A percentile compares a stretch with the other conserved stretches of the same genome.
These are phyloP conservation scores for Anethum foeniculum DNA, from an alignment of 140 eudicot genomes.

Conservation along the genomic window DNA sequence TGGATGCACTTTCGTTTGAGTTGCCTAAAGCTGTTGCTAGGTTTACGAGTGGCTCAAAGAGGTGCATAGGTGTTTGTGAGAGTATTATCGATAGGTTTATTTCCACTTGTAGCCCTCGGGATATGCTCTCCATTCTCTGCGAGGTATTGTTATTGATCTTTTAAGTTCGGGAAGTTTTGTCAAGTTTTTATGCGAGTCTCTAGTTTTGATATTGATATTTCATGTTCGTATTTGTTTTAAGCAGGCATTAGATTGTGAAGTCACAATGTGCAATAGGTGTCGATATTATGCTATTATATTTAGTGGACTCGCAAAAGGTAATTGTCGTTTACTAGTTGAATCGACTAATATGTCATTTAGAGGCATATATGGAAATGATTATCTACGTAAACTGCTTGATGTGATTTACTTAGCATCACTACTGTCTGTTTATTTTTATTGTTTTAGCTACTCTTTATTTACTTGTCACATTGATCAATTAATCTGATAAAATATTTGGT, in stretches of 20 bases:
- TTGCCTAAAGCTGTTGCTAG: slow-evolving; percentile 68
- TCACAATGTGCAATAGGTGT: slow-evolving; percentile 34
- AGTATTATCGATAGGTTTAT: slow-evolving; percentile 40
- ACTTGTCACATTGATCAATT: background rate
- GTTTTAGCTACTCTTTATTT: background rate
- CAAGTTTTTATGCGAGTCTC: background rate
- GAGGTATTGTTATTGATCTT: slow-evolving; percentile 39
- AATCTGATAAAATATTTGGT: background rate
- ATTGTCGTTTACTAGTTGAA: background rate
- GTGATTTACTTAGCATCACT: background rate
- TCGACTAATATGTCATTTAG: background rate
- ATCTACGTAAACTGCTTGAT: background rate
- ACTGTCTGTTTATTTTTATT: no score
- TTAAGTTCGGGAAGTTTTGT: background rate
- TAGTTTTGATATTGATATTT: background rate
- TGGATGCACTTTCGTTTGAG: slow-evolving; percentile 74
- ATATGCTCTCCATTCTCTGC: slow-evolving; percentile 72
- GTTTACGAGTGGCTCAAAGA: slow-evolving; percentile 48
- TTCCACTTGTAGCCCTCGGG: slow-evolving; percentile 62
- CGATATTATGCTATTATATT: slow-evolving; percentile 55
- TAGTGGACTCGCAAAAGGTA: slow-evolving; percentile 73
- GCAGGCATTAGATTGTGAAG: slow-evolving; percentile 67
- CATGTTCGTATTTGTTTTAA: slow-evolving; percentile 14
- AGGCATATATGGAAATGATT: background rate
- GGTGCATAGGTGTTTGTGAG: slow-evolving; percentile 53